Percentiles rank a stretch among this genome's conserved stretches.
These are phyloP conservation scores for Amaranthus hypochondriacus DNA, from an alignment of 148 eudicot genomes.

Conservation along the genomic window DNA sequence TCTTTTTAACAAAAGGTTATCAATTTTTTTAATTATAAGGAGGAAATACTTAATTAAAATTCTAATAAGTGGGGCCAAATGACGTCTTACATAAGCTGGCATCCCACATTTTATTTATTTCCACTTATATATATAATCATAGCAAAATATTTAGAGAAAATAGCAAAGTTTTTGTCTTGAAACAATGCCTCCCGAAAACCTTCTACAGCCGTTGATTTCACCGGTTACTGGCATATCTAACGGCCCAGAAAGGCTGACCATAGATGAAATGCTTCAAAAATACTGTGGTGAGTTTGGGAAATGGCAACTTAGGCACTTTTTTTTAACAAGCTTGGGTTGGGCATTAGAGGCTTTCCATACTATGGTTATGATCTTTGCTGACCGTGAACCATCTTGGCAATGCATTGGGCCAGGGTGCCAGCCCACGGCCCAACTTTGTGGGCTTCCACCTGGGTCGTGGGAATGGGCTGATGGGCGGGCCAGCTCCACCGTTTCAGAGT, in stretches of 20 bases:
- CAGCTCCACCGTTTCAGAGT: conserved; percentile 65
- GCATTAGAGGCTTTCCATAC: conserved; percentile 90
- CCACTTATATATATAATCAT: too few species aligned
- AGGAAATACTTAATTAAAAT: too few species aligned
- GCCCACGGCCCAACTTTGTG: conserved; percentile 32
- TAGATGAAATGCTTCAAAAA: conserved; percentile 65
- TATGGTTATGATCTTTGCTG: conserved; percentile 94
- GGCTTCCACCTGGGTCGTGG: conserved; percentile 55
- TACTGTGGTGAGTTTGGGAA: conserved; percentile 85
- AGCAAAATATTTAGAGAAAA: not conserved
- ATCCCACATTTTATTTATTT: too few species aligned
- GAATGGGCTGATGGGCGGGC: conserved; percentile 52
- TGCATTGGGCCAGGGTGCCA: conserved; percentile 34
- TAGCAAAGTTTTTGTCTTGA: not conserved
- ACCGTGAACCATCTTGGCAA: conserved; percentile 75
- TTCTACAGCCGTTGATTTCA: conserved; percentile 23
- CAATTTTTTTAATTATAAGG: too few species aligned
- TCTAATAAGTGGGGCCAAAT: too few species aligned
- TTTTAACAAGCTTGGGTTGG: conserved; percentile 78
- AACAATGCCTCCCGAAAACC: conserved; percentile 18
- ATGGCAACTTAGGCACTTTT: conserved; percentile 75
- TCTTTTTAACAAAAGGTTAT: too few species aligned
- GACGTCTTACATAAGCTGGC: too few species aligned
- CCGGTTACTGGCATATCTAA: conserved; percentile 5
- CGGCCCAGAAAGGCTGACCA: conserved; percentile 38